phyloP scores from a whole-genome alignment of 208 protist genomes.

The Trypanosoma conorhini region DNA sequence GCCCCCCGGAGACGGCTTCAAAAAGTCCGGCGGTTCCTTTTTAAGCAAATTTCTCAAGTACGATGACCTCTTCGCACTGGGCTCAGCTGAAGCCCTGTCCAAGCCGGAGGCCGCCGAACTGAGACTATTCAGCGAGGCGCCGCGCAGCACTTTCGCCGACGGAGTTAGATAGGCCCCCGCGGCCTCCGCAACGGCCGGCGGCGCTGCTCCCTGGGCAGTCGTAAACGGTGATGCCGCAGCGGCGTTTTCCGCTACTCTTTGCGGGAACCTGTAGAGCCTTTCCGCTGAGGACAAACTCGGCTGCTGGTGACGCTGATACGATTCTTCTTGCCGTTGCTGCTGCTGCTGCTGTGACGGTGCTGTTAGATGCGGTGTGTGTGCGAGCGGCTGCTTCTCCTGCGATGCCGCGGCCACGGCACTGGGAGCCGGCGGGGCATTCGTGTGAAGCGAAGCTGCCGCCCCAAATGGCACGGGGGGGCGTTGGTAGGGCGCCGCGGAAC shows the following conservation, averaged over 20 bases:
- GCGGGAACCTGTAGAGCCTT: not conserved
- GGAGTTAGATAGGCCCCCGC: not conserved
- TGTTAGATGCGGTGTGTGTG: not conserved
- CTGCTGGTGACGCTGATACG: conserved; percentile 9
- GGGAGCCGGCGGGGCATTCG: not conserved
- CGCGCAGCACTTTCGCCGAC: not conserved
- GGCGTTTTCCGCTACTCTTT: not conserved
- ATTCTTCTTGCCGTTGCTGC: conserved; percentile 2
- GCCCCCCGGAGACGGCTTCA: conserved; percentile 13
- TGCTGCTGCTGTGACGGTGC: conserved; percentile 1
- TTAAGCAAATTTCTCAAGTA: conserved; percentile 32
- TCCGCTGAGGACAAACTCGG: not conserved
- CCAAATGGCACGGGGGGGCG: not conserved
- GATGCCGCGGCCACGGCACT: not conserved
- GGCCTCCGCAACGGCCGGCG: not conserved
- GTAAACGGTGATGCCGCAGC: not conserved
- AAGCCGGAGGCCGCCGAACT: not conserved
- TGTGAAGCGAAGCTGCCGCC: not conserved
- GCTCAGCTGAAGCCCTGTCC: not conserved
- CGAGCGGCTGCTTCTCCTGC: not conserved
- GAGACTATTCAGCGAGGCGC: conserved; percentile 3
- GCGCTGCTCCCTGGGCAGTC: not conserved
- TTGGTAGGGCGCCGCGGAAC: not conserved
- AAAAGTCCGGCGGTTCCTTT: conserved; percentile 34
- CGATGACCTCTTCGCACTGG: conserved; percentile 1